Evolutionary conservation across 805 yeast genomes (phyloP), one percentile per base, ranked within the genome.

Genomic region (Suhomyces tanzawaensis): DNA sequence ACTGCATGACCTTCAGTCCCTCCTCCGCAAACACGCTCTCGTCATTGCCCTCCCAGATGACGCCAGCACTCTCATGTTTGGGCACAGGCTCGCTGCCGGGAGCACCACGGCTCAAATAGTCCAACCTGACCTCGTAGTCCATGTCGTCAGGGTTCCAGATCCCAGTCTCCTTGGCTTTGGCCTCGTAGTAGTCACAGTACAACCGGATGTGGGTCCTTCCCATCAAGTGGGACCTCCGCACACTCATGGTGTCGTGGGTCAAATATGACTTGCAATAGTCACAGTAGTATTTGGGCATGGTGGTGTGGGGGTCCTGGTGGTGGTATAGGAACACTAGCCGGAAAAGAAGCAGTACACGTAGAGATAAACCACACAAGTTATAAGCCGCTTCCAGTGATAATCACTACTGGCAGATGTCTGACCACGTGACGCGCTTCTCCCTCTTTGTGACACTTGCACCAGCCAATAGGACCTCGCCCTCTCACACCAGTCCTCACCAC

Each of bases 191-290:
- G 40, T 82, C 84, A 42, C 88, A 79, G 35, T 83, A 85, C 37
- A 75, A 70, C 43, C 76, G 72, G 29, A 85, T 67, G 59, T 88
- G 96, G 58, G 85, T 82, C 49, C 76, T 78, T 7, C 96, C 96
- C 27, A 74, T 66, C 29, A 85, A 58, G 60, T 88, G 96, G 29
- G 88, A 80, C 52, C 83, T 82, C 16, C 95, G 64, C 38, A 88
- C 96, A 63, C 93, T 83, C 50, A 79, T 68, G n/a, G 93, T 83
- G 60, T 87, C 95, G 57, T 88, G 96, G 1, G 96, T 88, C 41
- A 89, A 65, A 51, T 83, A 82, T 14, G 88, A 78, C 53, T 79
- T 79, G 57, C 96, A 88, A 57, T 87, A 88, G 49, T 84, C 93
- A 60, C 96, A 88, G 62, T 82, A 84, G 58, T 81, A 85, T 46